phyloP scores from a whole-genome alignment of 192 early-diverging fungal species.

The Linnemannia elongata region DNA sequence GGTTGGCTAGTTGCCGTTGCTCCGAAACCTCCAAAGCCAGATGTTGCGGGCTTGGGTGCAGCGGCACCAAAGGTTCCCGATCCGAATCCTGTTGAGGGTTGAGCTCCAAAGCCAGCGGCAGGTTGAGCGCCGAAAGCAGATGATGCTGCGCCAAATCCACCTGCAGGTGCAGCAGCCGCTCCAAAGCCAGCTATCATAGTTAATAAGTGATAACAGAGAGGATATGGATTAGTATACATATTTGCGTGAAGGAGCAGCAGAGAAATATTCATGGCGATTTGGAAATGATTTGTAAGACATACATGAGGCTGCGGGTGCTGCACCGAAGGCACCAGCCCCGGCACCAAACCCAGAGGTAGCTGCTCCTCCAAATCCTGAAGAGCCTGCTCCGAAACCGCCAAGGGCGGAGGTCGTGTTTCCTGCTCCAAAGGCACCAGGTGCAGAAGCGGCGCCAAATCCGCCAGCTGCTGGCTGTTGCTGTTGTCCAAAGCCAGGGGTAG shows the following conservation, averaged over 20 bases:
- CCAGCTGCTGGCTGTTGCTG: slow-evolving; percentile 8
- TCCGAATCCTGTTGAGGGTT: slow-evolving; percentile 60
- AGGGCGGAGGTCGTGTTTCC: slow-evolving; percentile 16
- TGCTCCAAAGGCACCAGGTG: slow-evolving; percentile 41
- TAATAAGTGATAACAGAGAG: neutral
- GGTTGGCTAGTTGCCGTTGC: slow-evolving; percentile 53
- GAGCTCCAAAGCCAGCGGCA: slow-evolving; percentile 57
- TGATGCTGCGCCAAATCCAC: slow-evolving; percentile 9
- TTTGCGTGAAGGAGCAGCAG: neutral
- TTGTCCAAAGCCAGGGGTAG: slow-evolving; percentile 52
- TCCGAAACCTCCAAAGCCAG: slow-evolving; percentile 64
- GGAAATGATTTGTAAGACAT: slow-evolving; percentile 21
- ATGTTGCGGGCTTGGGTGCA: slow-evolving; percentile 56
- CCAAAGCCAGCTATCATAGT: slow-evolving; percentile 58
- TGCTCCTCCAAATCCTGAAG: slow-evolving; percentile 49
- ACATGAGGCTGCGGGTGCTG: slow-evolving; percentile 48
- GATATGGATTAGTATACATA: neutral
- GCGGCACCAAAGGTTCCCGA: slow-evolving; percentile 60
- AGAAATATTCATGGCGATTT: neutral
- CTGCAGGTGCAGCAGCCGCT: slow-evolving; percentile 27
- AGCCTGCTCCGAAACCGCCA: slow-evolving; percentile 35
- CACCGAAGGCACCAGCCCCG: slow-evolving; percentile 50
- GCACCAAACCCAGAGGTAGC: slow-evolving; percentile 46
- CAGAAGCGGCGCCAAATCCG: slow-evolving; percentile 13
- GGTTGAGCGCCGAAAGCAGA: slow-evolving; percentile 36